These are phyloP conservation scores for Nothophytophthora sp. DNA, from an alignment of 352 stramenopile genomes.

Conservation along the genomic window DNA sequence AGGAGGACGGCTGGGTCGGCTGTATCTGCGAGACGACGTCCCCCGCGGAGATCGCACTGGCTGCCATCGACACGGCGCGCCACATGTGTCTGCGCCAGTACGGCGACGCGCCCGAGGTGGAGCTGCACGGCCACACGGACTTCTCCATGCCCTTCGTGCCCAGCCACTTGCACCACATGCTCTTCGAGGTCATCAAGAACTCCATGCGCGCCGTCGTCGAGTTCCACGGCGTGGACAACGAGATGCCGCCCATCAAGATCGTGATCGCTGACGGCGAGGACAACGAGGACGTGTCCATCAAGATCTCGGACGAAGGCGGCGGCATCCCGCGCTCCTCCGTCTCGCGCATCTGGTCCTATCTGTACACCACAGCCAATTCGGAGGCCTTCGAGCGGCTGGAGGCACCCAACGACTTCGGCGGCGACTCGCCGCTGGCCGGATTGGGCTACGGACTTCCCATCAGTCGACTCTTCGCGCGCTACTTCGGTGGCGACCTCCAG, in stretches of 20 bases:
- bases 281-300: constrained; percentile 99
- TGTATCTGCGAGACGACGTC: constrained; percentile 97
- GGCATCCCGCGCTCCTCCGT: constrained; percentile 98
- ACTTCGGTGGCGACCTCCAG: constrained; percentile 99
- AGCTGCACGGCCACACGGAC: constrained; percentile 97
- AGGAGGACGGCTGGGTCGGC: constrained; percentile 85
- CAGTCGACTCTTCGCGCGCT: constrained; percentile 97
- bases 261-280: constrained; percentile 99
- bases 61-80: constrained; percentile 97
- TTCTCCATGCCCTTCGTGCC: constrained; percentile 98
- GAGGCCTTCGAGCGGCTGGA: constrained; percentile 91
- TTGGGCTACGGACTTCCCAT: constrained; percentile 98
- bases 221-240: constrained; percentile 96
- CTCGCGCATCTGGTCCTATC: constrained; percentile 99
- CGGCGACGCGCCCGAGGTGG: constrained; percentile 98
- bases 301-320: constrained; percentile 99
- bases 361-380: constrained; percentile 99
- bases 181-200: constrained; percentile 99
- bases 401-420: constrained; percentile 84
- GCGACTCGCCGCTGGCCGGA: constrained; percentile 92
- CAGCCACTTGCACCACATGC: constrained; percentile 97
- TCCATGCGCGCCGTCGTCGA: constrained; percentile 98
- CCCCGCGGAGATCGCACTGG: constrained; percentile 96
- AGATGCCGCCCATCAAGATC: constrained; percentile 99
- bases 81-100: constrained; percentile 99